Evolutionary conservation across 2,329 filamentous ascomycete species (phyloP).

Genomic region (Fusarium sp.): DNA sequence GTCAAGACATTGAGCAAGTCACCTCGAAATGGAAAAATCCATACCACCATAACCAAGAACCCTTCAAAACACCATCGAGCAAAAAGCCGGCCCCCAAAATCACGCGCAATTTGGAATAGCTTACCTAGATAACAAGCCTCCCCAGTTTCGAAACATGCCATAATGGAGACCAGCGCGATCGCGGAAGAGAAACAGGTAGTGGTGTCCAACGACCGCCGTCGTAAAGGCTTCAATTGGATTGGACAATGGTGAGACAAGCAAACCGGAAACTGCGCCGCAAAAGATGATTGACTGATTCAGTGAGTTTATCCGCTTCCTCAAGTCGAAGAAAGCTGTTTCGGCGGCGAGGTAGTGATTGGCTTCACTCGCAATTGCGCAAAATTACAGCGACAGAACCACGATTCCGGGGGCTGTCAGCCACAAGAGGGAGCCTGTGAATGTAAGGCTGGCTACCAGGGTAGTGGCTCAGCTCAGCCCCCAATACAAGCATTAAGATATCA

Average conservation of each 20-base stretch:
- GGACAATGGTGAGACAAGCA: constrained; percentile 21
- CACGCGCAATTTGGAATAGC: constrained; percentile 1
- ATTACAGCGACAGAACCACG: neutral
- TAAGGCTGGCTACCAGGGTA: neutral
- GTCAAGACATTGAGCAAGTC: constrained; percentile 8
- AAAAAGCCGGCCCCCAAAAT: constrained; percentile 29
- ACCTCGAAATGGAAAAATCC: constrained; percentile 33
- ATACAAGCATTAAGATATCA: neutral
- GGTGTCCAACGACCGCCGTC: constrained; percentile 17
- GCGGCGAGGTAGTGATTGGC: neutral
- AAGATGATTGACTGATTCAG: neutral
- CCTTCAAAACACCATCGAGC: neutral
- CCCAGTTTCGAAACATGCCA: neutral
- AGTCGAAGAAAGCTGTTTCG: constrained; percentile 16
- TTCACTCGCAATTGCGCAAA: constrained; percentile 20
- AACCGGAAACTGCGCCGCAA: constrained; percentile 19
- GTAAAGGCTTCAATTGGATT: constrained; percentile 26
- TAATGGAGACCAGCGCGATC: constrained; percentile 1
- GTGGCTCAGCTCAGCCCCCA: constrained; percentile 19
- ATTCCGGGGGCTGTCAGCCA: constrained; percentile 3
- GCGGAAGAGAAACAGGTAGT: constrained; percentile 8
- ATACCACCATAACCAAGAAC: constrained; percentile 4
- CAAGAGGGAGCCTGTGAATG: constrained; percentile 13
- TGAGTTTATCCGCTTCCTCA: neutral
- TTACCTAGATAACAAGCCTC: neutral